Evolutionary conservation across 805 yeast genomes (phyloP).

Genomic region (Kuraishia capsulata): DNA sequence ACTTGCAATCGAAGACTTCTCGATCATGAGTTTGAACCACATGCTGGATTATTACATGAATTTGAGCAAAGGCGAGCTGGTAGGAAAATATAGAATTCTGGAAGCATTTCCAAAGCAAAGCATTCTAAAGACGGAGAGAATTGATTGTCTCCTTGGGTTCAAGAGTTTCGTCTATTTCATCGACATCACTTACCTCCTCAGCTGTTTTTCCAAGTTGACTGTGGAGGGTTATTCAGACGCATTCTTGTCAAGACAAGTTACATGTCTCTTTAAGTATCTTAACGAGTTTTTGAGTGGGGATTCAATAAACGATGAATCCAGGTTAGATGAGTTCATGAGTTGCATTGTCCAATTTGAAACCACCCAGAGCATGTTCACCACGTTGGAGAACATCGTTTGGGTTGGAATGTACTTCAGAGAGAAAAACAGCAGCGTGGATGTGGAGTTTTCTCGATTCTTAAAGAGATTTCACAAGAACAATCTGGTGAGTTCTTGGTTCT

Average conservation of each 20-base stretch:
- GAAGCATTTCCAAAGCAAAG: conserved; percentile 5
- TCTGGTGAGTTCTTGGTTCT: neutral
- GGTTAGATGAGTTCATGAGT: neutral
- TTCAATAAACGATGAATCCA: neutral
- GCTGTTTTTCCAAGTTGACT: neutral
- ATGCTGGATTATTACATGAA: conserved; percentile 8
- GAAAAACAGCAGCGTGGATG: neutral
- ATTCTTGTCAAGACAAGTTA: neutral
- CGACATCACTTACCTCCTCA: conserved; percentile 1
- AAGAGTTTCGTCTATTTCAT: neutral
- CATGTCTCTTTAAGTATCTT: neutral
- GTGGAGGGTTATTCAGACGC: neutral
- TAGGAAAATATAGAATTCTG: neutral
- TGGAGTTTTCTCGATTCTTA: neutral
- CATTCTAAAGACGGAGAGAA: neutral
- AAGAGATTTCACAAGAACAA: neutral
- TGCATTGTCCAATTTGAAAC: neutral
- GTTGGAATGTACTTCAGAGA: neutral
- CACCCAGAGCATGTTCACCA: neutral
- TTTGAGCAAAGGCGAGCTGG: conserved; percentile 2
- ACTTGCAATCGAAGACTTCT: conserved; percentile 10
- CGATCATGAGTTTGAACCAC: conserved; percentile 12
- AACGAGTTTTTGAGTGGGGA: neutral
- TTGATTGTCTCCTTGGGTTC: neutral
- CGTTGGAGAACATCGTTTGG: neutral